phyloP scores from a whole-genome alignment of 305 asterid species.

The Lippia alba region DNA sequence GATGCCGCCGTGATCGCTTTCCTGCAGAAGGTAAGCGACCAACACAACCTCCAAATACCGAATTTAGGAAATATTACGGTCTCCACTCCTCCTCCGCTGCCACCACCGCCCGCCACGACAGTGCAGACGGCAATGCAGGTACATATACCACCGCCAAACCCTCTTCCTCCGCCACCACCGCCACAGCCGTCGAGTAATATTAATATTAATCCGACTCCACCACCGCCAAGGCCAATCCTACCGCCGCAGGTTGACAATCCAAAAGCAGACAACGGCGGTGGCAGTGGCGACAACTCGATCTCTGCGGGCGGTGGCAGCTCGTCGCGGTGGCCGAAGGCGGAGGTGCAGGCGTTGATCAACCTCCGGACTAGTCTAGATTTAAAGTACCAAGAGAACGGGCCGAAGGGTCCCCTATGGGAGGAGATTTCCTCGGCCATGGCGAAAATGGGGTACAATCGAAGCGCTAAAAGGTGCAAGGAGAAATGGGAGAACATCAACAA shows the following conservation, averaged over 20 bases:
- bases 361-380: slow-evolving; percentile 54
- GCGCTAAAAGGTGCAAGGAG: slow-evolving; percentile 74
- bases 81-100: slow-evolving; percentile 27
- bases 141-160: slow-evolving; percentile 32
- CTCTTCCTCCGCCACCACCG: slow-evolving; percentile 26
- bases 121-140: slow-evolving; percentile 20
- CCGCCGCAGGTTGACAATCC: slow-evolving; percentile 31
- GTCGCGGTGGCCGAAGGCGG: slow-evolving; percentile 75
- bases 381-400: slow-evolving; percentile 62
- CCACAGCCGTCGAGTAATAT: background rate
- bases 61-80: slow-evolving; percentile 8
- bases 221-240: slow-evolving; percentile 16
- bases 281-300: slow-evolving; percentile 20
- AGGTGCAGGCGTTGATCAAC: slow-evolving; percentile 58
- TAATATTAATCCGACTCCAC: background rate
- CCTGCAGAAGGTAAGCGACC: slow-evolving; percentile 65
- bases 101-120: slow-evolving; percentile 12
- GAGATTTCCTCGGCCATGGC: slow-evolving; percentile 65
- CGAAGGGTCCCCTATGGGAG: slow-evolving; percentile 76
- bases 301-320: slow-evolving; percentile 37
- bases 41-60: slow-evolving; percentile 53
- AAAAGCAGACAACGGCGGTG: slow-evolving; percentile 36
- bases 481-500: slow-evolving; percentile 87
- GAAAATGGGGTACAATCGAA: slow-evolving; percentile 62
- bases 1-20: slow-evolving; percentile 80